phyloP scores from a whole-genome alignment of 768 basidiomycete species.

The Suillus decipiens region DNA sequence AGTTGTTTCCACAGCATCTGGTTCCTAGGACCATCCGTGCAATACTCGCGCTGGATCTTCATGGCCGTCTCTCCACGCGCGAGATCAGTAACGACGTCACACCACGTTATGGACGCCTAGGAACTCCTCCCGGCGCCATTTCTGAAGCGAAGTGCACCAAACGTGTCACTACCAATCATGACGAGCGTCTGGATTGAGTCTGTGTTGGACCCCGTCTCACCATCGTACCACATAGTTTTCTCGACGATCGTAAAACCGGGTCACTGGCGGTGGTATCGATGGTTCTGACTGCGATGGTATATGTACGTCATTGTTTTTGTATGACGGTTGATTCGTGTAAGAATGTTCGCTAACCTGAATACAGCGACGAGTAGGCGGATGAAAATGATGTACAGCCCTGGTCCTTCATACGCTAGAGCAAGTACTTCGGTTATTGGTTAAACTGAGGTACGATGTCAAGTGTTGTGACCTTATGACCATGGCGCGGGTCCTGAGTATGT shows the following conservation, averaged over 20 bases:
- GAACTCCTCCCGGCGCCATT: conserved; percentile 31
- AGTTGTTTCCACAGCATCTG: background rate
- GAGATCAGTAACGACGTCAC: conserved; percentile 38
- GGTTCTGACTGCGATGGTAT: background rate
- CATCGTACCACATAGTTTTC: background rate
- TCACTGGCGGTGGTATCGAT: background rate
- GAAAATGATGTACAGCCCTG: no score
- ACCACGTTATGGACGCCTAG: conserved; percentile 44
- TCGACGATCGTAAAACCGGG: background rate
- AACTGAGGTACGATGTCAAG: no score
- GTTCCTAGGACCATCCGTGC: conserved; percentile 11
- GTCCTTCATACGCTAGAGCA: no score
- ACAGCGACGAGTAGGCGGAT: no score
- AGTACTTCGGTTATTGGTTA: no score
- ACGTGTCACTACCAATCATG: conserved; percentile 42
- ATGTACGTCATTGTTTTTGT: no score
- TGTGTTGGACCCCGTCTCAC: conserved; percentile 32
- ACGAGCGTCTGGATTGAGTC: conserved; percentile 28
- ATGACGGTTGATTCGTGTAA: no score
- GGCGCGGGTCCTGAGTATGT: no score
- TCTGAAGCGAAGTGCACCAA: conserved; percentile 37
- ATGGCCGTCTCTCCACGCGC: conserved; percentile 23
- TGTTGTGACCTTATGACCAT: no score
- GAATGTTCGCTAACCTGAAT: no score
- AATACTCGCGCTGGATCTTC: conserved; percentile 32